Conservation (phyloP, 192 early-diverging fungal species). For the Cetraspora pellucida region DNA sequence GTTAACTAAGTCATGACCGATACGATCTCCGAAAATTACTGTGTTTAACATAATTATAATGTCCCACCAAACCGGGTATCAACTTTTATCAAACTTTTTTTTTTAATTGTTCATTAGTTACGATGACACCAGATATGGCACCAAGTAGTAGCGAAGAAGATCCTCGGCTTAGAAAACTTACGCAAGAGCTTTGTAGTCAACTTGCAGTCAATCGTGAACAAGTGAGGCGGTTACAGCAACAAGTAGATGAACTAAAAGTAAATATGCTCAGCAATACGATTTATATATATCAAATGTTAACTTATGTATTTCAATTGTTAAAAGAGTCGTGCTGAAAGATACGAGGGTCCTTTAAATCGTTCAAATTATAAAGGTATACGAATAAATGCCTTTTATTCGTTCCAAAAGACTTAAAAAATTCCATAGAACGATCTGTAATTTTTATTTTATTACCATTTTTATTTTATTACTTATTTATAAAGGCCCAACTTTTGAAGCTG, state of each 20-base stretch:
- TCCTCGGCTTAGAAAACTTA: background rate
- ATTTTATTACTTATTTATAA: background rate
- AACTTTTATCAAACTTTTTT: background rate
- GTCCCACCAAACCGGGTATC: too few species aligned
- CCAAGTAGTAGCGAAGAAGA: slow-evolving; percentile 11
- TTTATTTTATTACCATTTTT: too few species aligned
- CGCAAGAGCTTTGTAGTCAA: slow-evolving; percentile 17
- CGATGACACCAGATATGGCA: slow-evolving; percentile 2
- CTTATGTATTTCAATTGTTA: background rate
- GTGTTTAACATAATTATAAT: too few species aligned
- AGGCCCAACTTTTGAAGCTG: slow-evolving; percentile 24
- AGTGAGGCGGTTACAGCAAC: background rate
- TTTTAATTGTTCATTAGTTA: background rate
- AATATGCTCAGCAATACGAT: background rate
- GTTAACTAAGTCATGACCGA: too few species aligned
- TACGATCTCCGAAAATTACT: too few species aligned
- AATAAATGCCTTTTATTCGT: too few species aligned
- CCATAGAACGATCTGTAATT: background rate
- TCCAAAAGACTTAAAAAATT: background rate
- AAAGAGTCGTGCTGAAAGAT: slow-evolving; percentile 8
- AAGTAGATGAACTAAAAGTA: slow-evolving; percentile 3
- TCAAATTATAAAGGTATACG: slow-evolving; percentile 9
- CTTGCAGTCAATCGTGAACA: slow-evolving; percentile 16
- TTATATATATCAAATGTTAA: background rate
- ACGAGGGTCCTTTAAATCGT: background rate